Base-by-base conservation (phyloP, 1,139 yeast species). In the Blastobotrys capitulatus region DNA sequence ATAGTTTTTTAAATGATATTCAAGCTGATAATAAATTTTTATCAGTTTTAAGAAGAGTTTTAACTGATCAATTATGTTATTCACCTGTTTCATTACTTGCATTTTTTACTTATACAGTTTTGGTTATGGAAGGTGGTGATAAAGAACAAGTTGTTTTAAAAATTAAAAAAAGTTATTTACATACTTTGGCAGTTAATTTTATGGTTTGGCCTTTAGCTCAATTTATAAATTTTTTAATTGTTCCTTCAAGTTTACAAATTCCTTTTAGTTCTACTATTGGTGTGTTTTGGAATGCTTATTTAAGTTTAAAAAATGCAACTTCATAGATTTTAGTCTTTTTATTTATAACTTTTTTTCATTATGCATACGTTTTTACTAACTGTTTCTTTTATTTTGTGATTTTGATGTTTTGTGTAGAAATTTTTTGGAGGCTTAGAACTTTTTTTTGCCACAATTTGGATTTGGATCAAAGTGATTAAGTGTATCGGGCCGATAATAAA, bases 131-230 rank as follows among this genome's bases (percentile, higher is more conserved):
- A 60, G 75, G 77, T 46, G 95, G 95, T 1, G 79, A 82, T 44
- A 73, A 77, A 67, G 77, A 76, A 1, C 86, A 85, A 13, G 76
- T 90, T 19, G 74, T 76, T 49, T 72, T 67, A 6, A 89, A 87
- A 67, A 72, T 89, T 49, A 72, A 76, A 54, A 78, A 76, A 52
- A 73, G 84, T 5, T 90, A 88, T 64, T 66, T 90, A 34, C 80
- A 83, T 38, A 92, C 97, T 0, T 69, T 90, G 51, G 80, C 84
- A 38, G 80, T 83, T 50, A 90, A 89, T 65, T 86, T 83, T 65
- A 74, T 86, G 51, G 82, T 92, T n/a, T 92, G 98, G 98, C 95
- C 96, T 46, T 80, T 90, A 1, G 95, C 92, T 7, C 97, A 92
- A 65, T 86, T 92, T 59, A 73, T 90, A 58, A 92, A 92, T 66